phyloP scores from a whole-genome alignment of 768 basidiomycete species.

The Termitomyces bulborhizus region DNA sequence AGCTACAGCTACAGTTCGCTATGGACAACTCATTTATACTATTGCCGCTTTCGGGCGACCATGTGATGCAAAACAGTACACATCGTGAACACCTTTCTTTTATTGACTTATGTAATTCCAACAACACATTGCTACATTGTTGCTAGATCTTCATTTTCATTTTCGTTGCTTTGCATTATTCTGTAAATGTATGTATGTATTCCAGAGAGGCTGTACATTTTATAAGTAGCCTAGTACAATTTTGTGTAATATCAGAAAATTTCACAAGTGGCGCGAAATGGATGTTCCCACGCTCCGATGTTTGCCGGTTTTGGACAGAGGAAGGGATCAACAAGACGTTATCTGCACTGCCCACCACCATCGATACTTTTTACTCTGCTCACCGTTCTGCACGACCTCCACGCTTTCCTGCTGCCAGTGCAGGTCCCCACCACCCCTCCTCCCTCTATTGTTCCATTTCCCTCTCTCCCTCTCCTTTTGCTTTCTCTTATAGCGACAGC shows the following conservation, averaged over 20 bases:
- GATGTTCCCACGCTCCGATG: conserved; percentile 35
- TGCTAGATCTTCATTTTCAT: background rate
- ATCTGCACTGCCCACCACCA: conserved; percentile 43
- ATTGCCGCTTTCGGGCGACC: background rate
- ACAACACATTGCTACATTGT: background rate
- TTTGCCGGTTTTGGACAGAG: conserved; percentile 33
- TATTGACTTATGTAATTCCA: background rate
- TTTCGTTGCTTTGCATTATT: background rate
- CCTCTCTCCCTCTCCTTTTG: conserved; percentile 9
- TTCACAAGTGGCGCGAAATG: conserved; percentile 14
- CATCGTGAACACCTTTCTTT: background rate
- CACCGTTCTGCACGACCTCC: conserved; percentile 10
- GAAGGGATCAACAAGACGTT: conserved; percentile 28
- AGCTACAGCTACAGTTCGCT: background rate
- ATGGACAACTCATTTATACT: background rate
- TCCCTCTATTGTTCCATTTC: conserved; percentile 2
- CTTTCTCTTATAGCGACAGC: conserved; percentile 8
- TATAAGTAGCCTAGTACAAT: background rate
- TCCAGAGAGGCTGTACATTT: background rate
- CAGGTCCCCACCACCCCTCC: conserved; percentile 9
- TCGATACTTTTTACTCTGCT: conserved; percentile 29
- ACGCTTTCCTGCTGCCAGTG: conserved; percentile 11
- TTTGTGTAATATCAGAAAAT: conserved; percentile 5
- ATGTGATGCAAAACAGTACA: background rate
- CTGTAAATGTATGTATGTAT: background rate